Evolutionary conservation across 1,284 basidiomycete species (phyloP).

Genomic region (Volvariella surrecta): DNA sequence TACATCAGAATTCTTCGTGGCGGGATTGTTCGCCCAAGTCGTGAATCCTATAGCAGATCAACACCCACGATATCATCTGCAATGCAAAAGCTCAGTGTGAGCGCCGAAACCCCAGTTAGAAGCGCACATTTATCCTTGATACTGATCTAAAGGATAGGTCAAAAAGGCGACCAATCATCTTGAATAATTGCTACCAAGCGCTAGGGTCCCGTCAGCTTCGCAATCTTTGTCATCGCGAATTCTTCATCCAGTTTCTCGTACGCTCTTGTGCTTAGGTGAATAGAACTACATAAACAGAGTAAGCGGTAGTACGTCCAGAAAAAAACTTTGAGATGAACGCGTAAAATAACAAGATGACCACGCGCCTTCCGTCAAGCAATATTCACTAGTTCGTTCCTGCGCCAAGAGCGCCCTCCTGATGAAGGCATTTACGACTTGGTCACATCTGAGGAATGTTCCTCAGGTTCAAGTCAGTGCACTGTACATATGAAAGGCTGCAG

Average conservation of each 20-base stretch:
- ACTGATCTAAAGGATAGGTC: slow-evolving; percentile 20
- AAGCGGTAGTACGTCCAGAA: background rate
- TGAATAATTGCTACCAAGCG: slow-evolving; percentile 26
- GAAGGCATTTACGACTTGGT: slow-evolving; percentile 62
- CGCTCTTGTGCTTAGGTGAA: slow-evolving; percentile 57
- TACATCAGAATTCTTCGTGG: slow-evolving; percentile 49
- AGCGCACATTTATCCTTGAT: slow-evolving; percentile 55
- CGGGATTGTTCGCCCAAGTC: slow-evolving; percentile 54
- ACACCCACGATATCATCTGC: slow-evolving; percentile 53
- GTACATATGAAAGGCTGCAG: background rate
- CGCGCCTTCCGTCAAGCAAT: slow-evolving; percentile 73
- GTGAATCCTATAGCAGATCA: slow-evolving; percentile 73
- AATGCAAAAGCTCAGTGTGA: slow-evolving; percentile 5
- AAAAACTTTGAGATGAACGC: background rate
- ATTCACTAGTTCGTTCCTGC: slow-evolving; percentile 59
- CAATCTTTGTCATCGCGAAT: slow-evolving; percentile 45
- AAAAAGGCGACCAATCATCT: background rate
- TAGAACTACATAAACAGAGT: slow-evolving; percentile 38
- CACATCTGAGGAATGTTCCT: background rate
- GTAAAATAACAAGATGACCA: slow-evolving; percentile 5
- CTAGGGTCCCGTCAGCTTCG: slow-evolving; percentile 57
- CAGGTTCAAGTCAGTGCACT: background rate
- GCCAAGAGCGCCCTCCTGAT: slow-evolving; percentile 58
- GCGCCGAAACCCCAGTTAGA: slow-evolving; percentile 2
- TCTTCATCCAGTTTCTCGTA: slow-evolving; percentile 59